phyloP scores from a whole-genome alignment of 352 stramenopile species.

The Globisporangium lucens region DNA sequence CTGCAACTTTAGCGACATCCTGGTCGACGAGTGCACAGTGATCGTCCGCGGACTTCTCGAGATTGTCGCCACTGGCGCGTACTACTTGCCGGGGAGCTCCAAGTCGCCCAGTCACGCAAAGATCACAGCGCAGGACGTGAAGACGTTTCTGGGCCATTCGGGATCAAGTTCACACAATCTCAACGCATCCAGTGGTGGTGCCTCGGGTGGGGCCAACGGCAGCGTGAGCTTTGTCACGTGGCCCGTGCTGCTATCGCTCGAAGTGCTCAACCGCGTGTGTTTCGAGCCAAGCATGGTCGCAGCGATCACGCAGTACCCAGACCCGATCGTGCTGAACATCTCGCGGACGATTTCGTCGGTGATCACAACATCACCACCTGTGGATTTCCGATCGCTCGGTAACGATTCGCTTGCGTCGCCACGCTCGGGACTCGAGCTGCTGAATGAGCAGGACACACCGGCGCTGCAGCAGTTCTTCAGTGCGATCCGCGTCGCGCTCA shows the following conservation, averaged over 20 bases:
- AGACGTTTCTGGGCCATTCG: slow-evolving; percentile 56
- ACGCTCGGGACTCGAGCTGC: slow-evolving; percentile 69
- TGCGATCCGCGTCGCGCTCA: slow-evolving; percentile 72
- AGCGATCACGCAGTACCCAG: slow-evolving; percentile 60
- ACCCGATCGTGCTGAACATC: slow-evolving; percentile 54
- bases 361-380: slow-evolving; percentile 72
- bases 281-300: slow-evolving; percentile 64
- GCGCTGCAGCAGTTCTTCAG: slow-evolving; percentile 76
- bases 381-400: slow-evolving; percentile 57
- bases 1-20: slow-evolving; percentile 71
- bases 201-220: slow-evolving; percentile 16
- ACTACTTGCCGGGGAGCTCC: slow-evolving; percentile 42
- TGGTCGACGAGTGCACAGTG: slow-evolving; percentile 57
- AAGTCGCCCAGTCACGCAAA: slow-evolving; percentile 58
- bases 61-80: slow-evolving; percentile 77
- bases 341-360: slow-evolving; percentile 69
- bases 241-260: slow-evolving; percentile 74
- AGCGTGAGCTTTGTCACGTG: slow-evolving; percentile 77
- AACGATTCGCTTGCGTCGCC: slow-evolving; percentile 33
- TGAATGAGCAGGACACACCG: slow-evolving; percentile 82
- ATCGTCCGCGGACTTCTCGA: slow-evolving; percentile 67
- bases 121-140: slow-evolving; percentile 52
- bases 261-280: slow-evolving; percentile 78
- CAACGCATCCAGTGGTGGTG: slow-evolving; percentile 19
- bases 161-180: slow-evolving; percentile 25